phyloP scores from a whole-genome alignment of 805 yeast genomes.

The Kodamaea fukazawae region DNA sequence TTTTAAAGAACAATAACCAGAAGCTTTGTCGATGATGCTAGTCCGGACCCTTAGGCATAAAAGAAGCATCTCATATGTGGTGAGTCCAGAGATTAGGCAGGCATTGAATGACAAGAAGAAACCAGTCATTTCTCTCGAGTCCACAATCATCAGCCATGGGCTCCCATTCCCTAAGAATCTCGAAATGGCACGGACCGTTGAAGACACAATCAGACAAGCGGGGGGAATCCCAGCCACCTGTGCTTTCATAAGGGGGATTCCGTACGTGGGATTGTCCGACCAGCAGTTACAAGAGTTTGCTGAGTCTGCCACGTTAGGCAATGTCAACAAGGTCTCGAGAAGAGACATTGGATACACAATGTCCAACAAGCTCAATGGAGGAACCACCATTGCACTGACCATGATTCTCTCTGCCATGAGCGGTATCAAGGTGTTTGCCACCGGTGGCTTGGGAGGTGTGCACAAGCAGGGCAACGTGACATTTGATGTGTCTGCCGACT shows the following conservation, averaged over 20 bases:
- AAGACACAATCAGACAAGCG: conserved; percentile 50
- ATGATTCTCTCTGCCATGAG: conserved; percentile 76
- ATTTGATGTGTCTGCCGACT: conserved; percentile 83
- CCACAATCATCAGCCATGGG: conserved; percentile 89
- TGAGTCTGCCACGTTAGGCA: conserved; percentile 18
- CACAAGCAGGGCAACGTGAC: conserved; percentile 73
- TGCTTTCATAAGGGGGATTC: conserved; percentile 70
- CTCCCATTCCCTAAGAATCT: conserved; percentile 77
- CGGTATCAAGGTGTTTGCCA: conserved; percentile 82
- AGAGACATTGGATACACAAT: conserved; percentile 75
- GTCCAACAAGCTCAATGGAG: conserved; percentile 66
- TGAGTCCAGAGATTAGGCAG: conserved; percentile 50
- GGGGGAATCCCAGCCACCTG: conserved; percentile 86
- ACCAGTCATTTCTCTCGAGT: conserved; percentile 82
- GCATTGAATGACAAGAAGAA: conserved; percentile 49
- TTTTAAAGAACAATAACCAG: too few relatives aligned
- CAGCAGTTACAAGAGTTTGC: conserved; percentile 54
- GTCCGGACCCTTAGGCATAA: too few relatives aligned
- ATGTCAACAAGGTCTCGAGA: conserved; percentile 65
- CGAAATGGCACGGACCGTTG: conserved; percentile 70
- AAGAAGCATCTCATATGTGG: too few relatives aligned
- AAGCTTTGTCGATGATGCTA: too few relatives aligned
- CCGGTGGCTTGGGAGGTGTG: conserved; percentile 93
- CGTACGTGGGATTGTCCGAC: conserved; percentile 61
- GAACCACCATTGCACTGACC: conserved; percentile 87